Evolutionary conservation across 192 early-diverging fungal species (phyloP).

Genomic region (Coemansia guatemalensis): DNA sequence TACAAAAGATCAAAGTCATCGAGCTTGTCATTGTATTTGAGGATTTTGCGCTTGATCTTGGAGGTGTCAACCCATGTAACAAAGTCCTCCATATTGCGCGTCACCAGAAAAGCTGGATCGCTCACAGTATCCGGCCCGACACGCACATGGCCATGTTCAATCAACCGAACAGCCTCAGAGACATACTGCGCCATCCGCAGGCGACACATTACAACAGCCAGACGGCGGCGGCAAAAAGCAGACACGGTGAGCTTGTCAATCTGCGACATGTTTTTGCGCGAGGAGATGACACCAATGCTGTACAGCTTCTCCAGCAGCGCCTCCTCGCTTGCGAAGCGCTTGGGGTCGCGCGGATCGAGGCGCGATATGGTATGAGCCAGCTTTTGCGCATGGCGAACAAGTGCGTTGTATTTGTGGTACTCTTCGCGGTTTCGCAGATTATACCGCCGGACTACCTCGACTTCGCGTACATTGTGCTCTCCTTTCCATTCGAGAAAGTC

Average conservation of each 20-base stretch:
- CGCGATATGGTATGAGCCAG: conserved; percentile 81
- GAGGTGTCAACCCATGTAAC: conserved; percentile 98
- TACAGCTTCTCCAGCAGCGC: conserved; percentile 85
- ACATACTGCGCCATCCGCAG: conserved; percentile 94
- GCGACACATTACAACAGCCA: conserved; percentile 93
- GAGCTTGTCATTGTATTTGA: conserved; percentile 91
- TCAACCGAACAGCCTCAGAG: conserved; percentile 82
- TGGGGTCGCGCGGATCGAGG: conserved; percentile 83
- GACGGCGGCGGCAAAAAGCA: conserved; percentile 79
- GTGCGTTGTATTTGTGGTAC: conserved; percentile 71
- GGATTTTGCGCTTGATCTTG: conserved; percentile 95
- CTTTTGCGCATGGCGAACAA: conserved; percentile 78
- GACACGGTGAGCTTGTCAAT: conserved; percentile 82
- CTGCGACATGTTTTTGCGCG: conserved; percentile 74
- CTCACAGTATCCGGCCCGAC: conserved; percentile 89
- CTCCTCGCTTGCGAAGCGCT: conserved; percentile 69
- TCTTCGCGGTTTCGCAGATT: conserved; percentile 88
- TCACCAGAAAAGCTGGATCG: conserved; percentile 87
- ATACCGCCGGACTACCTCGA: conserved; percentile 84
- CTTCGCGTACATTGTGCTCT: conserved; percentile 79
- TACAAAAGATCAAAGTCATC: conserved; percentile 89
- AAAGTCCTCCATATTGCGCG: conserved; percentile 91
- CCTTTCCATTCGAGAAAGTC: conserved; percentile 92
- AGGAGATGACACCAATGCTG: conserved; percentile 77
- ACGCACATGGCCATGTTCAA: conserved; percentile 94